Evolutionary conservation across 2,329 filamentous ascomycete species (phyloP).

Genomic region (Arthroderma sp.): DNA sequence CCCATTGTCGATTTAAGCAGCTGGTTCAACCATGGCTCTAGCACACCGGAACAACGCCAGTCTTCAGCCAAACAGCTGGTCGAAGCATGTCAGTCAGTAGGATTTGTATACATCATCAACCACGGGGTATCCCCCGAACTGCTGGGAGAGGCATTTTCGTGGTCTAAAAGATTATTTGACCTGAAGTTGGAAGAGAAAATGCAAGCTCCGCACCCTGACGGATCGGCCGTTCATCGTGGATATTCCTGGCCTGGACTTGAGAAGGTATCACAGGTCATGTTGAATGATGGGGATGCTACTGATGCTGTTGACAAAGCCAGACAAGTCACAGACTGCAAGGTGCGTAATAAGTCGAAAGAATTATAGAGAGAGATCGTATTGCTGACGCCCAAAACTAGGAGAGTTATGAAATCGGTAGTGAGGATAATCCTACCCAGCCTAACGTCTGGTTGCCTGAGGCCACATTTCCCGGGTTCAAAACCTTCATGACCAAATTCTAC

Average conservation of each 20-base stretch:
- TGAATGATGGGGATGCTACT: slow-evolving; percentile 27
- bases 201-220: slow-evolving; percentile 37
- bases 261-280: slow-evolving; percentile 37
- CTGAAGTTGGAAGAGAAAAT: slow-evolving; percentile 34
- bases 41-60: slow-evolving; percentile 16
- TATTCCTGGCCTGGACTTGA: slow-evolving; percentile 44
- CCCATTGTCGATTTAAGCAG: too few species aligned
- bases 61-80: slow-evolving; percentile 27
- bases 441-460: slow-evolving; percentile 39
- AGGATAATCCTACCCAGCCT: slow-evolving; percentile 31
- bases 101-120: slow-evolving; percentile 37
- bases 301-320: slow-evolving; percentile 23
- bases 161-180: slow-evolving; percentile 30
- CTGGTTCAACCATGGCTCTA: neutral
- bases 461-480: slow-evolving; percentile 33
- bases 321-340: slow-evolving; percentile 40
- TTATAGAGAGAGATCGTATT: neutral
- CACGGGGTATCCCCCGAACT: slow-evolving; percentile 29
- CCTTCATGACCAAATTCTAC: slow-evolving; percentile 38
- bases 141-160: slow-evolving; percentile 32
- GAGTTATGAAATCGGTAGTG: slow-evolving; percentile 40
- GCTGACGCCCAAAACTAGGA: slow-evolving; percentile 23
- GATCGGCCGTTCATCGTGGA: slow-evolving; percentile 39
- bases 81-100: slow-evolving; percentile 30
- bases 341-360: slow-evolving; percentile 11